Percentiles rank a stretch among this genome's conserved stretches.
phyloP scores from a whole-genome alignment of 441 rosid genomes.

The Corymbia calophylla region DNA sequence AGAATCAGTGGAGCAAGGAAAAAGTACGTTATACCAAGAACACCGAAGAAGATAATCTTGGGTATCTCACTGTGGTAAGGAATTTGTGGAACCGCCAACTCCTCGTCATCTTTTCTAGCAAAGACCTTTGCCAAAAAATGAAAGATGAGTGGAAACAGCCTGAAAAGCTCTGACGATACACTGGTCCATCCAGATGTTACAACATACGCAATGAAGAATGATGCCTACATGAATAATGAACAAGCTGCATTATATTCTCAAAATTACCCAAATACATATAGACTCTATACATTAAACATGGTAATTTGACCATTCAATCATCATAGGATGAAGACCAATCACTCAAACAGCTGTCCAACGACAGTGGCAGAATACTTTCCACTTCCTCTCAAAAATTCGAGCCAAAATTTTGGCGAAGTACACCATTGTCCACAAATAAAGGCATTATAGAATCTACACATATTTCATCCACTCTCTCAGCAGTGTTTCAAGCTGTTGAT shows the following conservation, averaged over 20 bases:
- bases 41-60: slow-evolving; percentile 76
- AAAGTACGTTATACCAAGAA: slow-evolving; percentile 88
- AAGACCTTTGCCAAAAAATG: slow-evolving; percentile 45
- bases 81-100: slow-evolving; percentile 62
- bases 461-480: neutral
- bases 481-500: neutral
- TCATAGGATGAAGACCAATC: neutral
- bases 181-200: slow-evolving; percentile 98
- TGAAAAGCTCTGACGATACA: slow-evolving; percentile 78
- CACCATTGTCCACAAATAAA: neutral
- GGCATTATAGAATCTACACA: neutral
- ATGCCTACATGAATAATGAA: slow-evolving; percentile 40
- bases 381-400: neutral
- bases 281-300: neutral
- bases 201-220: slow-evolving; percentile 89
- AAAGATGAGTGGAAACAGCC: slow-evolving; percentile 57
- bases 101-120: slow-evolving; percentile 34
- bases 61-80: slow-evolving; percentile 79
- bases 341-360: neutral
- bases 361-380: neutral
- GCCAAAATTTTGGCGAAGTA: neutral
- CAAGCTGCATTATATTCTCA: neutral
- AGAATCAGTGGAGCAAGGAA: slow-evolving; percentile 89
- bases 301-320: neutral
- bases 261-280: neutral